Conservation (phyloP, 148 eudicot species). For the Arbutus unedo region DNA sequence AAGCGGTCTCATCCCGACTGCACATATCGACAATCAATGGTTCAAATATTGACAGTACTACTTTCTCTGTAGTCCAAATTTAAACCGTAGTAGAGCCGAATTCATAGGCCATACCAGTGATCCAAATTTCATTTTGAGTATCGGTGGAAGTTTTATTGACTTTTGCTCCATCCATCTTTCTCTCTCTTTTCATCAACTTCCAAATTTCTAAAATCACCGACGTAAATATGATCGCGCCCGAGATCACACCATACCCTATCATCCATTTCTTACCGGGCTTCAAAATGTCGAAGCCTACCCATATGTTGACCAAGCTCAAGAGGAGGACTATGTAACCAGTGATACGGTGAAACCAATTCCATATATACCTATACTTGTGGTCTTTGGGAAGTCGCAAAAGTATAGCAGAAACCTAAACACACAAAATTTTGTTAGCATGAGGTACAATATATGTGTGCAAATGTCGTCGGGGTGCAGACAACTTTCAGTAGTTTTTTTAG, state of each 20-base stretch:
- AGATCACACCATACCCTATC: not conserved
- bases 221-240: not conserved
- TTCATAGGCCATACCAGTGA: not conserved
- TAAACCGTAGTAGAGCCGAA: too few species aligned
- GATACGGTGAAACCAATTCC: constrained; percentile 15
- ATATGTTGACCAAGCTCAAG: constrained; percentile 6
- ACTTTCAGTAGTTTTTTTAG: too few species aligned
- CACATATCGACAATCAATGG: too few species aligned
- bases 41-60: too few species aligned
- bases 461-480: too few species aligned
- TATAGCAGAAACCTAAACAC: not conserved
- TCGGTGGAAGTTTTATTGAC: not conserved
- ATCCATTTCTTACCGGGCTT: not conserved
- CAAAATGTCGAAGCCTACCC: constrained; percentile 6
- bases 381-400: constrained; percentile 3
- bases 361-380: constrained; percentile 3
- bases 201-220: not conserved
- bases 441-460: too few species aligned
- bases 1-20: too few species aligned
- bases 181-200: not conserved
- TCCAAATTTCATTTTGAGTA: not conserved
- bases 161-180: not conserved
- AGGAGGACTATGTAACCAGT: not conserved
- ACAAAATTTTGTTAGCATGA: not conserved
- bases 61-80: too few species aligned